phyloP scores from a whole-genome alignment of 2,329 filamentous ascomycete species.

The Xylariaceae sp. region DNA sequence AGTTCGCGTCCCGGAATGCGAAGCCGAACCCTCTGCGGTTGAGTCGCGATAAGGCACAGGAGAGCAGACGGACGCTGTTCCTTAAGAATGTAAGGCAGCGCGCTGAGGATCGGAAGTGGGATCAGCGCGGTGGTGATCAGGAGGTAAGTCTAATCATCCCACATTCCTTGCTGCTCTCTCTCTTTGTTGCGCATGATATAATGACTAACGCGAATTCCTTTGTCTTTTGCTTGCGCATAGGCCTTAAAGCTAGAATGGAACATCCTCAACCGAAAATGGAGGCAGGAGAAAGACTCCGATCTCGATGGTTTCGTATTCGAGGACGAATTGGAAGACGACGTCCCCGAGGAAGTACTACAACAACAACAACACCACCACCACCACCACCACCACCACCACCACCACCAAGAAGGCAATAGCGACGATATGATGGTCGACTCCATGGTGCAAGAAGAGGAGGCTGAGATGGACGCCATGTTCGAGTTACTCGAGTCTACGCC shows the following conservation, averaged over 20 bases:
- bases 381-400: no score
- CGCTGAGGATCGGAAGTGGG: constrained; percentile 56
- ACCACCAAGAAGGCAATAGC: no score
- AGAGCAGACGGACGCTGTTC: constrained; percentile 64
- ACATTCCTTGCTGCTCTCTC: background rate
- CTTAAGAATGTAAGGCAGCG: constrained; percentile 62
- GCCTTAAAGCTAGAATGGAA: constrained; percentile 42
- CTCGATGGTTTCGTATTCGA: constrained; percentile 42
- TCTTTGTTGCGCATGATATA: background rate
- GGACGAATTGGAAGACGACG: constrained; percentile 51
- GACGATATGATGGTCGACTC: constrained; percentile 50
- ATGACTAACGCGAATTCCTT: constrained; percentile 8
- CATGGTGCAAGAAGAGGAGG: constrained; percentile 48
- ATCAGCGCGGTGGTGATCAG: constrained; percentile 60
- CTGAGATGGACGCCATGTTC: constrained; percentile 55
- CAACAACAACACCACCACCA: constrained; percentile 25
- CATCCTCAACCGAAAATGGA: constrained; percentile 35
- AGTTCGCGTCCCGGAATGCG: constrained; percentile 50
- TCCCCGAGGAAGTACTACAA: constrained; percentile 34
- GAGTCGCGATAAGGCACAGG: constrained; percentile 58
- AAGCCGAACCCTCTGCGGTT: constrained; percentile 62
- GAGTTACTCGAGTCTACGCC: constrained; percentile 39
- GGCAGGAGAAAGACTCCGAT: constrained; percentile 37
- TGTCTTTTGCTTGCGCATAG: no score
- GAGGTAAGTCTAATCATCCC: constrained; percentile 38